These are phyloP conservation scores for Verticillium longisporum DNA, from an alignment of 2,329 filamentous ascomycete species.

Conservation along the genomic window DNA sequence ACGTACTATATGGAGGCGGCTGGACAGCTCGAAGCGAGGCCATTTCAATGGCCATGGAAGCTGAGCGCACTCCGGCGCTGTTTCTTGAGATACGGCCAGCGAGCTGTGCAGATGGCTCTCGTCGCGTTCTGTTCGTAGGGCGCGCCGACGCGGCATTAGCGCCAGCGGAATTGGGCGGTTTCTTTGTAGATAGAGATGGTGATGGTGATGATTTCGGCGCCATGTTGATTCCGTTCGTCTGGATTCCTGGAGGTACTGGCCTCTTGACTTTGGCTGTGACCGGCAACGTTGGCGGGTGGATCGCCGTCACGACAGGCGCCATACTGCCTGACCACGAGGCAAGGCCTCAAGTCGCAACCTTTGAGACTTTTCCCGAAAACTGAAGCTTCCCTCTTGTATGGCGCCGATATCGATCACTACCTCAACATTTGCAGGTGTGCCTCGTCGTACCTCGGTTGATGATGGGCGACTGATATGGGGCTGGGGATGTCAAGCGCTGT, in stretches of 20 bases:
- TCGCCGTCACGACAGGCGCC: constrained; percentile 47
- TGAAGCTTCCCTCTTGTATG: background rate
- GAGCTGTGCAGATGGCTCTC: constrained; percentile 43
- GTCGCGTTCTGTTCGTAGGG: constrained; percentile 50
- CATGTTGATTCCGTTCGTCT: constrained; percentile 49
- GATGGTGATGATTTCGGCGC: constrained; percentile 53
- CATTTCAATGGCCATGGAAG: constrained; percentile 38
- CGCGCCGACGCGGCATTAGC: constrained; percentile 31
- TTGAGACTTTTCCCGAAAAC: background rate
- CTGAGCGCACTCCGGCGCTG: constrained; percentile 42
- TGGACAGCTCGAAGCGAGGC: constrained; percentile 28
- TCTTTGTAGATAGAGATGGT: constrained; percentile 49
- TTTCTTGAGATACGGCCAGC: constrained; percentile 42
- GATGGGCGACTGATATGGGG: background rate
- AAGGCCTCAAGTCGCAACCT: background rate
- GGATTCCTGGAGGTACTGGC: constrained; percentile 57
- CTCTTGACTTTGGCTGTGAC: constrained; percentile 59
- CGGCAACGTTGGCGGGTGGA: constrained; percentile 24
- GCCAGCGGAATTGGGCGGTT: constrained; percentile 36
- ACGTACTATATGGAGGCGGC: constrained; percentile 47
- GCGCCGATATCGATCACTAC: background rate
- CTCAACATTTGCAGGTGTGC: constrained; percentile 1
- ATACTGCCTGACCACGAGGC: constrained; percentile 24
- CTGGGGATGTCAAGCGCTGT: background rate
- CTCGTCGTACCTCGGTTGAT: background rate